Conservation (phyloP, 23 red algal species). For the Gracilaria domingensis region DNA sequence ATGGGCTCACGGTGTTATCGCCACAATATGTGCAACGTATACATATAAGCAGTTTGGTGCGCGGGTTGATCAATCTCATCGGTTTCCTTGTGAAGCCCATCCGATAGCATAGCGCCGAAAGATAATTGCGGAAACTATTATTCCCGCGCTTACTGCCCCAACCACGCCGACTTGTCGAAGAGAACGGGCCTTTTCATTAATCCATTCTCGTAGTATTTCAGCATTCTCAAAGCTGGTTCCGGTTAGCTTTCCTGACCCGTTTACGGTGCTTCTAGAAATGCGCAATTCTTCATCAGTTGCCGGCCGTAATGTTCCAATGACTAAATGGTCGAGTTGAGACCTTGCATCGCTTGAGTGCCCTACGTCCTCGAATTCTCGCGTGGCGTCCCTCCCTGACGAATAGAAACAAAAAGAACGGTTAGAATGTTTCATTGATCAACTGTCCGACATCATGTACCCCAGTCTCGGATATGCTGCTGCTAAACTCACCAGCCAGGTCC, state of each 20-base stretch:
- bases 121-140: constrained; percentile 26
- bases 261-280: constrained; percentile 21
- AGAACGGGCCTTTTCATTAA: constrained; percentile 9
- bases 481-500: constrained; percentile 79
- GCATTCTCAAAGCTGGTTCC: constrained; percentile 5
- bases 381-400: constrained; percentile 81
- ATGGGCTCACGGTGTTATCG: background rate
- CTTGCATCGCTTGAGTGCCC: constrained; percentile 94
- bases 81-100: constrained; percentile 25
- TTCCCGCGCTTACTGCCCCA: constrained; percentile 7
- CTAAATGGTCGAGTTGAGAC: constrained; percentile 75
- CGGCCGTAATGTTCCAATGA: constrained; percentile 75
- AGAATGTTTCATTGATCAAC: background rate
- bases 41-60: background rate
- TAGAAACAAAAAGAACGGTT: background rate
- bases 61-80: background rate
- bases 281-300: constrained; percentile 72
- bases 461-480: background rate
- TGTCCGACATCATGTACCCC: background rate
- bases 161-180: constrained; percentile 1
- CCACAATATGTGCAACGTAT: background rate
- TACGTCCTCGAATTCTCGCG: constrained; percentile 97
- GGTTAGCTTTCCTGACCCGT: background rate
- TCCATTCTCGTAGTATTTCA: constrained; percentile 22
- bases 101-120: constrained; percentile 38